Evolutionary conservation across 2,329 filamentous ascomycete genomes (phyloP), one percentile per base, ranked within the genome.

Genomic region (Colletotrichum coccodes): DNA sequence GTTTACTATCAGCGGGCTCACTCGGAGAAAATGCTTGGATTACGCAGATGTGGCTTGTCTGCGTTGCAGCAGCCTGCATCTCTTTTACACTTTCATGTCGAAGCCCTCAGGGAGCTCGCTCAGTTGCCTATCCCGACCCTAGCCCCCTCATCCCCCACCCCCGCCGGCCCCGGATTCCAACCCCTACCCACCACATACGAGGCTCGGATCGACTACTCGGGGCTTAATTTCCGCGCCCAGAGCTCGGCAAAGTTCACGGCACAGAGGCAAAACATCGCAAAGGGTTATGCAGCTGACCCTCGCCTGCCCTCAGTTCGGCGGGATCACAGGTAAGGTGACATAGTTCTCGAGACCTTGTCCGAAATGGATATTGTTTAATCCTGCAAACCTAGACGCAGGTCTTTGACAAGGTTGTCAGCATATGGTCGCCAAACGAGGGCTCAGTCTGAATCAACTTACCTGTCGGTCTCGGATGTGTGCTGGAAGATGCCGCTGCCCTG

Each of bases 401-500:
- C 74, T 87, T 83, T 46, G 87, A 81, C 4, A 18, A 86, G 73
- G 71, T 78, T 80, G 1, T 80, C 81, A 11, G 85, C 85, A 69
- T 82, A 21, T 9, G 32, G 21, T 40, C 14, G n/a, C 4, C 14
- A 16, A 23, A 12, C 14, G 81, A 70, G 83, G 8, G 18, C 36
- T 44, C 7, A 7, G 28, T 16, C 9, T 83, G 1, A 84, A 78
- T 0, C 1, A 38, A 69, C 80, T 73, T 72, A 81, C 81, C 85
- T 77, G 71, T 89, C 88, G 21, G 80, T 76, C 0, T 82, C 76
- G 65, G 85, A 82, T 28, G 83, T 80, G 72, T 90, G 88, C 70
- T 79, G 76, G 75, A 90, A 90, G 28, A 89, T 82, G 0, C 87
- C 89, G 38, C 81, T 83, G 0, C 89, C 89, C 70, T 90, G 87